Evolutionary conservation across 768 basidiomycete species (phyloP).

Genomic region (Chlorophyllum brunneum): DNA sequence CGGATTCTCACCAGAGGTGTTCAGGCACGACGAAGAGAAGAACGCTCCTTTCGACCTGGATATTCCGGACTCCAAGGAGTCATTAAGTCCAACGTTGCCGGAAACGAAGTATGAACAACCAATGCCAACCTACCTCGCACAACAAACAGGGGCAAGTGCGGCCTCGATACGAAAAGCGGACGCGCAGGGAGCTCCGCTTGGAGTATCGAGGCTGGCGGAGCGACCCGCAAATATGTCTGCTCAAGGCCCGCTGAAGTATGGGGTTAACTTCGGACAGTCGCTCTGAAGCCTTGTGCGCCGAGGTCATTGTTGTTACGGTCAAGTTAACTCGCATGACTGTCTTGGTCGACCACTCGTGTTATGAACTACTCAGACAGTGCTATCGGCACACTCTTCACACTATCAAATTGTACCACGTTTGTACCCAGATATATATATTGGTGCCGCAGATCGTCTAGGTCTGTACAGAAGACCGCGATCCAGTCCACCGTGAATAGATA

Average conservation of each 20-base stretch:
- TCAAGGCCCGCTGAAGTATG: neutral
- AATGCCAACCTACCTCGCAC: neutral
- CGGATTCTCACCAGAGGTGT: constrained; percentile 36
- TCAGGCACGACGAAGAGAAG: constrained; percentile 27
- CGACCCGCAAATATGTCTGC: neutral
- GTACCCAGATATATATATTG: no score
- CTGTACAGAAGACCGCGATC: no score
- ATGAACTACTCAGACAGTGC: no score
- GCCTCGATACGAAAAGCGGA: neutral
- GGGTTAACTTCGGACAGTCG: neutral
- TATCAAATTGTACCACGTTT: no score
- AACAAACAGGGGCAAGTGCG: neutral
- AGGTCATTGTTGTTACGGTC: neutral
- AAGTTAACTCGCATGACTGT: no score
- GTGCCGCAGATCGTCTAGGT: no score
- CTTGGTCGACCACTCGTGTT: no score
- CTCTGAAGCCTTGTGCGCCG: neutral
- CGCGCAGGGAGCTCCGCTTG: constrained; percentile 7
- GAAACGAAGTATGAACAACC: constrained; percentile 3
- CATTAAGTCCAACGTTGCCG: neutral
- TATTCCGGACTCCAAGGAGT: constrained; percentile 11
- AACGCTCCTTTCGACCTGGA: constrained; percentile 7
- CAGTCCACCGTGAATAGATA: no score
- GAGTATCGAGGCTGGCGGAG: constrained; percentile 1
- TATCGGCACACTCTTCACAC: no score